Conservation (phyloP, 1,284 basidiomycete genomes). For the Ustilago vetiveriae region DNA sequence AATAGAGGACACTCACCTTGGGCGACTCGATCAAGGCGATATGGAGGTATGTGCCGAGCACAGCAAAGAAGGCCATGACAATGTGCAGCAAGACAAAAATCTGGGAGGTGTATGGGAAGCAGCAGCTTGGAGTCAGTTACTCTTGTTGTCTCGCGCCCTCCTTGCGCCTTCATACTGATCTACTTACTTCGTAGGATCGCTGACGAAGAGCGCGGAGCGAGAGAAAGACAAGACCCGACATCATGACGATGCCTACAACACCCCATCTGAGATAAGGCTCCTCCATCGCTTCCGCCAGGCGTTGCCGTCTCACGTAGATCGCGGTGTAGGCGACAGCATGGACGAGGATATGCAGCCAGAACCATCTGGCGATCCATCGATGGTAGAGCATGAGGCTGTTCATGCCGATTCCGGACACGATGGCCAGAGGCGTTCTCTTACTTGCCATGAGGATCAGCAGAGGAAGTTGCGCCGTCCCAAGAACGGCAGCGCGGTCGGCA, state of each 20-base stretch:
- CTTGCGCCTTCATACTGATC: no score
- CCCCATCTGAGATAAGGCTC: conserved; percentile 63
- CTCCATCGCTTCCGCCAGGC: conserved; percentile 12
- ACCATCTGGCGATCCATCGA: conserved; percentile 63
- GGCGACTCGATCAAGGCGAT: conserved; percentile 46
- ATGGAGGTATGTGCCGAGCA: conserved; percentile 63
- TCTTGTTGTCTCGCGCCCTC: no score
- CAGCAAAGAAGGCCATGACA: conserved; percentile 55
- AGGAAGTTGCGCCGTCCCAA: conserved; percentile 58
- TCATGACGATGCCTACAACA: conserved; percentile 37
- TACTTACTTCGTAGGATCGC: conserved; percentile 37
- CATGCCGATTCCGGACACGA: conserved; percentile 57
- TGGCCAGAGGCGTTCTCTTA: conserved; percentile 62
- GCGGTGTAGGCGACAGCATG: conserved; percentile 53
- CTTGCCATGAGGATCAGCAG: conserved; percentile 64
- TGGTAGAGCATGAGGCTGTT: conserved; percentile 65
- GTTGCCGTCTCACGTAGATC: conserved; percentile 4
- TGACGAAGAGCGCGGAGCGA: conserved; percentile 37
- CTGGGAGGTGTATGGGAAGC: conserved; percentile 32
- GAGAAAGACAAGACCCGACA: conserved; percentile 39
- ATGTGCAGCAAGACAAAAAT: conserved; percentile 61
- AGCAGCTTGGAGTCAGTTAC: background rate
- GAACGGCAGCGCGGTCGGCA: conserved; percentile 59
- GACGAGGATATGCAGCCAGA: conserved; percentile 51
- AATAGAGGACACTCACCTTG: conserved; percentile 35